These are phyloP conservation scores for Stellera chamaejasme DNA, from an alignment of 345 rosid genomes.

Conservation along the genomic window DNA sequence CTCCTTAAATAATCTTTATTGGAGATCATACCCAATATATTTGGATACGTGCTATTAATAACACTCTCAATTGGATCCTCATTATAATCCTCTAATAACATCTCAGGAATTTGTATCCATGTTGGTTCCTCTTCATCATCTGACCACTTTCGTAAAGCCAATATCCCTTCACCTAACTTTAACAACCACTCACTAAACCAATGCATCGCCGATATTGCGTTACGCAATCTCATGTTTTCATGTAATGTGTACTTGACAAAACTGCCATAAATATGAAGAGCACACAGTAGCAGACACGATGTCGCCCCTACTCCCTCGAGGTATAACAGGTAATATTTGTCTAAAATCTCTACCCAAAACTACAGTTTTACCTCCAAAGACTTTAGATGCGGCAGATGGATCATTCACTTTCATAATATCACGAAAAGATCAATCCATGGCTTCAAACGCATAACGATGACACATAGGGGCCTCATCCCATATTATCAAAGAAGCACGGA, in stretches of 20 bases:
- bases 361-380: not conserved
- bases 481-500: not conserved
- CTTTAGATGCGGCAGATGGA: not conserved
- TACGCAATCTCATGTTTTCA: not conserved
- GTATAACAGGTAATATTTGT: too few relatives aligned
- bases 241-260: too few relatives aligned
- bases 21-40: not conserved
- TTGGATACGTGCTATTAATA: not conserved
- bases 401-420: not conserved
- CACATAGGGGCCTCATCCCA: conserved; percentile 11
- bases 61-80: not conserved
- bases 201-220: not conserved
- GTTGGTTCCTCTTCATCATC: not conserved
- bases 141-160: not conserved
- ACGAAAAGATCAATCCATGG: not conserved
- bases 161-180: not conserved
- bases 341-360: not conserved
- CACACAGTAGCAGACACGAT: too few relatives aligned
- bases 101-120: not conserved
- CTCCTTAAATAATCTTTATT: not conserved
- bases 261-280: too few relatives aligned
- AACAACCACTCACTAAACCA: not conserved
- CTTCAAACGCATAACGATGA: not conserved
- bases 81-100: not conserved
- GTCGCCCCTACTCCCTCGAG: too few relatives aligned